A percentile compares a stretch with the other conserved stretches of the same genome.
phyloP scores from a whole-genome alignment of 495 filamentous ascomycete genomes.

The Penicillium lagena region DNA sequence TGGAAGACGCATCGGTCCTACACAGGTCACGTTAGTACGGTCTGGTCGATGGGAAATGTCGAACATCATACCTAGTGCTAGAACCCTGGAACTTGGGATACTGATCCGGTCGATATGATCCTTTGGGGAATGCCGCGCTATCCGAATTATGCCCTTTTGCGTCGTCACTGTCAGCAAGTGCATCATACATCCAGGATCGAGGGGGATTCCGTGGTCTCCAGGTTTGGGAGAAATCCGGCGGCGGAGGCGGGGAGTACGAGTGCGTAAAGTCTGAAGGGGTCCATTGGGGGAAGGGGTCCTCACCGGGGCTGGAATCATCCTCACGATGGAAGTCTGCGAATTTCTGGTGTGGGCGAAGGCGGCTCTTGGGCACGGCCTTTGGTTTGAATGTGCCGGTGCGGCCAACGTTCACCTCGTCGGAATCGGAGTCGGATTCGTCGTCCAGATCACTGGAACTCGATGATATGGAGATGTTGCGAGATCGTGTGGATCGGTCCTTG shows the following conservation, averaged over 20 bases:
- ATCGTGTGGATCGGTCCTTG: conserved; percentile 14
- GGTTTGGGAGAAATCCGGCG: not conserved
- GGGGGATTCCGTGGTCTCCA: conserved; percentile 7
- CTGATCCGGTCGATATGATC: conserved; percentile 10
- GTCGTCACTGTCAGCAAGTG: conserved; percentile 19
- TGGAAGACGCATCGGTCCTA: conserved; percentile 4
- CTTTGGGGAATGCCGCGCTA: conserved; percentile 23
- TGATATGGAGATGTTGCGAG: conserved; percentile 19
- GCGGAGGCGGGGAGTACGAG: conserved; percentile 4
- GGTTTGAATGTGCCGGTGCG: conserved; percentile 20
- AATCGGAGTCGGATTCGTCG: conserved; percentile 7
- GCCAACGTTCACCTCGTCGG: conserved; percentile 13
- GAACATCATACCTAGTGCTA: conserved; percentile 16
- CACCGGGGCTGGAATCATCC: conserved; percentile 20
- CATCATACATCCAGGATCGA: conserved; percentile 9
- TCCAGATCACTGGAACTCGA: conserved; percentile 35
- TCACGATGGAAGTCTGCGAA: conserved; percentile 24
- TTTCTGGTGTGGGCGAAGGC: conserved; percentile 28
- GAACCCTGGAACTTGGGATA: conserved; percentile 7
- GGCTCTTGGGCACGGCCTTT: conserved; percentile 39
- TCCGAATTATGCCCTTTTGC: conserved; percentile 35
- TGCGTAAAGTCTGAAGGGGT: not conserved
- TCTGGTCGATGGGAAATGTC: too few species aligned
- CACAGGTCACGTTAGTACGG: not conserved
- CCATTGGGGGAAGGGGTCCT: conserved; percentile 12